Percentiles rank a stretch among this genome's conserved stretches.
These are phyloP conservation scores for Oryza brachyantha DNA, from an alignment of 176 grass and related monocot species.

Conservation along the genomic window DNA sequence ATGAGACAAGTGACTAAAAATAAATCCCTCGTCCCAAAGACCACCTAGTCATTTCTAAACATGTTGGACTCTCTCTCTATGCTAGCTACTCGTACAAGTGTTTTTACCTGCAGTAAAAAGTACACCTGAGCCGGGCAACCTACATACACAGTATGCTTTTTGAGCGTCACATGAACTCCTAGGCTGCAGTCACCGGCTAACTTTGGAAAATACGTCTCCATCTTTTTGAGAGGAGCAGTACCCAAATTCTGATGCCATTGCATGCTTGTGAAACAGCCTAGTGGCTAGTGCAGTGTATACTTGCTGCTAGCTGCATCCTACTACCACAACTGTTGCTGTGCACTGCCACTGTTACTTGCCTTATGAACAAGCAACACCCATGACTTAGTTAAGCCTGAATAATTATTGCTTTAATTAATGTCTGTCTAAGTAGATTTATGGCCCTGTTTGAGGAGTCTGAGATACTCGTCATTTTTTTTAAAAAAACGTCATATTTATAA, in stretches of 20 bases:
- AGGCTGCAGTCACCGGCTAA: slow-evolving; percentile 19
- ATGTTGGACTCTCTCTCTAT: too few relatives aligned
- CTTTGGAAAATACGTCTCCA: slow-evolving; percentile 46
- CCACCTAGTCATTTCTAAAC: too few relatives aligned
- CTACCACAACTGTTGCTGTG: not conserved
- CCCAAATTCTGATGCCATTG: slow-evolving; percentile 10
- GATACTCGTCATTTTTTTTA: too few relatives aligned
- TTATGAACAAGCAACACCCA: not conserved
- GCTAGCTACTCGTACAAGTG: not conserved
- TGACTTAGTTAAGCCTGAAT: not conserved
- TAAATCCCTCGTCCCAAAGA: too few relatives aligned
- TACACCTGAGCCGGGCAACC: slow-evolving; percentile 9
- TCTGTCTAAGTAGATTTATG: not conserved
- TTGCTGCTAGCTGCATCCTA: not conserved
- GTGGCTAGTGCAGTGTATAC: not conserved
- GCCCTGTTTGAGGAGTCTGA: too few relatives aligned
- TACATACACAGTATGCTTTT: not conserved
- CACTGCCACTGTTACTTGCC: not conserved
- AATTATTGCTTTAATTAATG: not conserved
- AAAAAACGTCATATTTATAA: too few relatives aligned
- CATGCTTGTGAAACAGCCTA: not conserved
- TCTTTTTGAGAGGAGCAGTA: slow-evolving; percentile 32
- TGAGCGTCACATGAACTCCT: slow-evolving; percentile 20
- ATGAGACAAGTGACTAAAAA: too few relatives aligned
- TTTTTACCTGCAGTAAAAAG: slow-evolving; percentile 21